Evolutionary conservation across 2,329 filamentous ascomycete species (phyloP).

Genomic region (Fusarium tupiense): DNA sequence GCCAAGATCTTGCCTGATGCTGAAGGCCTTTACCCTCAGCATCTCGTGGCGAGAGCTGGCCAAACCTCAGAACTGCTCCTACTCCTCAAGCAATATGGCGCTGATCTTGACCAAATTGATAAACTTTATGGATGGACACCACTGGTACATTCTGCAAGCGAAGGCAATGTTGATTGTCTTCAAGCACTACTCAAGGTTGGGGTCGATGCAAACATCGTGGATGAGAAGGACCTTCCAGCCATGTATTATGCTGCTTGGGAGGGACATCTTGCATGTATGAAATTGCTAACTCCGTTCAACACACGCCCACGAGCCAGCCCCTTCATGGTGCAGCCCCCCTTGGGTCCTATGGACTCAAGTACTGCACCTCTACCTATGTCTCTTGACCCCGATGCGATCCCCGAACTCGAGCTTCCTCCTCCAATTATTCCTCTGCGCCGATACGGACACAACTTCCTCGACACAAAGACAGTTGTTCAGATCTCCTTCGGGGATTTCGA

Average conservation of each 20-base stretch:
- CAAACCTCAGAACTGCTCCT: constrained; percentile 82
- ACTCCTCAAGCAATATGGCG: constrained; percentile 84
- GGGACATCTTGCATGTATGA: constrained; percentile 94
- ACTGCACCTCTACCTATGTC: constrained; percentile 68
- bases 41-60: constrained; percentile 90
- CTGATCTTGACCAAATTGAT: constrained; percentile 90
- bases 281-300: constrained; percentile 75
- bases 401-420: constrained; percentile 88
- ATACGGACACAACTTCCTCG: constrained; percentile 98
- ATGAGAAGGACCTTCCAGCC: constrained; percentile 92
- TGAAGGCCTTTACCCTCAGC: constrained; percentile 96
- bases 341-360: constrained; percentile 59
- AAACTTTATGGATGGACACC: constrained; percentile 98
- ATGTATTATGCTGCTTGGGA: constrained; percentile 99
- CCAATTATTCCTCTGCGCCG: constrained; percentile 94
- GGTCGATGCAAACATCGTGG: constrained; percentile 80
- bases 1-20: constrained; percentile 91
- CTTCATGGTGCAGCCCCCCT: constrained; percentile 53
- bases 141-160: constrained; percentile 93
- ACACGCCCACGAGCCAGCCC: constrained; percentile 55
- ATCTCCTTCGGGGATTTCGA: constrained; percentile 85
- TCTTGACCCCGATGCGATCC: constrained; percentile 87
- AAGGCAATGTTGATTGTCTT: constrained; percentile 91
- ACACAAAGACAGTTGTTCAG: constrained; percentile 96
- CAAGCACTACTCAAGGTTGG: constrained; percentile 82